Conservation (phyloP, 2,329 filamentous ascomycete genomes). For the Talaromyces sp. region DNA sequence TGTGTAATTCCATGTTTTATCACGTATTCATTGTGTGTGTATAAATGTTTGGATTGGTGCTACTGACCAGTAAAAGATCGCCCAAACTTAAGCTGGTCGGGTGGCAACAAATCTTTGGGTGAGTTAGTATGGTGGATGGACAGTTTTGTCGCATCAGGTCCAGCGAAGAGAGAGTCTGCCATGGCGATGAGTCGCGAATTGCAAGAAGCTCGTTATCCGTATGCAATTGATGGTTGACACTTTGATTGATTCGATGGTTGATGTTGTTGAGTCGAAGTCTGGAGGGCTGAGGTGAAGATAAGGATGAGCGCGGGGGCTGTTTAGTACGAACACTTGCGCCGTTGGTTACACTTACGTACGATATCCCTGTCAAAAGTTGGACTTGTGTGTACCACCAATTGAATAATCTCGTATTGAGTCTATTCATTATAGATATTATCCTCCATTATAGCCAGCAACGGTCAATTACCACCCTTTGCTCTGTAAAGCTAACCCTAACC, state of each 20-base stretch:
- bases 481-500: not conserved
- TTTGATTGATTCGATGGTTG: not conserved
- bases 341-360: not conserved
- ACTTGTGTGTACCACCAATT: not conserved
- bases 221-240: not conserved
- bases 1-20: not conserved
- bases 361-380: not conserved
- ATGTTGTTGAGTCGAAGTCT: not conserved
- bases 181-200: not conserved
- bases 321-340: not conserved
- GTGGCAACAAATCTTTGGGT: conserved; percentile 12
- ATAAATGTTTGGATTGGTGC: conserved; percentile 45
- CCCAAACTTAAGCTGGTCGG: conserved; percentile 17
- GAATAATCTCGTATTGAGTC: not conserved
- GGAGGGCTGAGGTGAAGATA: not conserved
- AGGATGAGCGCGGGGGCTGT: conserved; percentile 5
- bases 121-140: conserved; percentile 4
- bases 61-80: conserved; percentile 17
- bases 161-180: not conserved
- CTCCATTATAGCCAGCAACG: not conserved
- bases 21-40: not conserved
- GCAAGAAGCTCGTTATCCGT: not conserved
- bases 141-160: conserved; percentile 1
- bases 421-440: not conserved
- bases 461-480: not conserved